These are phyloP conservation scores for Helminthosporium solani DNA, from an alignment of 2,329 filamentous ascomycete genomes.

Conservation along the genomic window DNA sequence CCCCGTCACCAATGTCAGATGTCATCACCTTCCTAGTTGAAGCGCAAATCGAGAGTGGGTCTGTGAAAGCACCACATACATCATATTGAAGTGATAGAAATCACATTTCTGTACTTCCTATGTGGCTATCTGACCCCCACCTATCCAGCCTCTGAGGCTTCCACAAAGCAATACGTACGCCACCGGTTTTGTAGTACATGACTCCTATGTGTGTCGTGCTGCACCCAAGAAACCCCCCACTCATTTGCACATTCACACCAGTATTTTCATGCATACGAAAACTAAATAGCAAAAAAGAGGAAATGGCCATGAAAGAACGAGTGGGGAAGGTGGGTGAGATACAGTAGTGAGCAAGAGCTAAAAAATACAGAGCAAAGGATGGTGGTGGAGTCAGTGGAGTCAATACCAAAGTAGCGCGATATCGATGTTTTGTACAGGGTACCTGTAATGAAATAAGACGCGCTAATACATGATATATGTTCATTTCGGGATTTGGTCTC, in stretches of 20 bases:
- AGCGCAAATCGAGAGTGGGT: not conserved
- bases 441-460: not conserved
- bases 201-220: not conserved
- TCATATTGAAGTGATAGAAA: not conserved
- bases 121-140: not conserved
- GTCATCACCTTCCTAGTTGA: not conserved
- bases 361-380: not conserved
- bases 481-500: no score
- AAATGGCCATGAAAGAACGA: not conserved
- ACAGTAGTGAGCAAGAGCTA: no score
- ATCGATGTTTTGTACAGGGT: not conserved
- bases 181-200: constrained; percentile 1
- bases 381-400: not conserved
- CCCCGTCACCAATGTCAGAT: no score
- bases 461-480: not conserved
- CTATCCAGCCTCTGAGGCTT: not conserved
- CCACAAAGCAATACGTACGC: constrained; percentile 4
- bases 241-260: not conserved
- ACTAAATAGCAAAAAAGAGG: not conserved
- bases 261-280: not conserved
- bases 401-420: not conserved
- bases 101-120: not conserved
- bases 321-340: not conserved
- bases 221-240: not conserved
- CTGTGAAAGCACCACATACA: not conserved